Evolutionary conservation across 2,329 filamentous ascomycete genomes (phyloP).

Genomic region (Xylariaceae sp.): DNA sequence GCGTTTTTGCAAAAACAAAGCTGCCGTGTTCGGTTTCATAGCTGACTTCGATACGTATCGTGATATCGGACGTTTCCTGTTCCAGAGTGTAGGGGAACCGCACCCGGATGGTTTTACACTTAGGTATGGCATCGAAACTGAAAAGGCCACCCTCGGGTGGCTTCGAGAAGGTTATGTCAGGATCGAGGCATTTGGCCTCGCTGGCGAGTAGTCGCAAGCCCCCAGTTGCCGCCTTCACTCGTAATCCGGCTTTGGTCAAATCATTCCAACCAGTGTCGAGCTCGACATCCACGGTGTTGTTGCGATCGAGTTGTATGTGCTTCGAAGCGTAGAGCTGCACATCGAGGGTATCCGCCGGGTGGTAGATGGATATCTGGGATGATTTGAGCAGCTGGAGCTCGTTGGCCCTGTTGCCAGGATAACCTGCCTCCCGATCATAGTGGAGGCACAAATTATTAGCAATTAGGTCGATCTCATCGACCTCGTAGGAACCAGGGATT

Average conservation of each 20-base stretch:
- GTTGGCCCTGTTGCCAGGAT: slow-evolving; percentile 36
- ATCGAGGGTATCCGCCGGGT: slow-evolving; percentile 60
- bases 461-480: slow-evolving; percentile 63
- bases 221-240: slow-evolving; percentile 57
- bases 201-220: slow-evolving; percentile 56
- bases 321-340: slow-evolving; percentile 59
- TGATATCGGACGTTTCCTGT: slow-evolving; percentile 62
- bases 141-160: slow-evolving; percentile 48
- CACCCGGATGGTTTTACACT: slow-evolving; percentile 46
- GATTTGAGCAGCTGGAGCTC: slow-evolving; percentile 46
- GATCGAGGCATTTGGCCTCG: slow-evolving; percentile 45
- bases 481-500: slow-evolving; percentile 65
- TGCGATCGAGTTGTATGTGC: slow-evolving; percentile 70
- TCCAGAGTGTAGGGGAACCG: slow-evolving; percentile 78
- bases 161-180: slow-evolving; percentile 35
- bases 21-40: slow-evolving; percentile 62
- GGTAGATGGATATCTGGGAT: slow-evolving; percentile 65
- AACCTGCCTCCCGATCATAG: slow-evolving; percentile 52
- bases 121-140: slow-evolving; percentile 37
- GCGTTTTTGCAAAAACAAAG: slow-evolving; percentile 56
- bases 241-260: slow-evolving; percentile 50
- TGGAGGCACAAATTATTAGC: slow-evolving; percentile 57
- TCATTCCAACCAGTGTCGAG: slow-evolving; percentile 70
- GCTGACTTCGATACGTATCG: slow-evolving; percentile 65
- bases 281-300: slow-evolving; percentile 68